phyloP scores from a whole-genome alignment of 192 early-diverging fungal species.

The Linnemannia zychae region DNA sequence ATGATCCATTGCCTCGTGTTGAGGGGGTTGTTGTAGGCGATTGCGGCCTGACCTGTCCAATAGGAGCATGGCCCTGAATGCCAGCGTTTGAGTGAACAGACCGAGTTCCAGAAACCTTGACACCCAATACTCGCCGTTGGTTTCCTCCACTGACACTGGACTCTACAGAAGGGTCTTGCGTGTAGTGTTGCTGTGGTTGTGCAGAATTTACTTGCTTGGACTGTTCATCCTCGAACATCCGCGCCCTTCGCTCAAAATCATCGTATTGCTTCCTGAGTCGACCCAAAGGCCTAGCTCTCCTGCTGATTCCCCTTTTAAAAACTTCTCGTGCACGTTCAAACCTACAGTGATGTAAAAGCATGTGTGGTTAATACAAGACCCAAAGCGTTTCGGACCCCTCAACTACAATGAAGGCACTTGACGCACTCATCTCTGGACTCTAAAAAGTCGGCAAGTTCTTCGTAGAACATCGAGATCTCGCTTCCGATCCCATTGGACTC shows the following conservation, averaged over 20 bases:
- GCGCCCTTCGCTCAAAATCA: slow-evolving; percentile 66
- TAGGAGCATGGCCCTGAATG: not conserved
- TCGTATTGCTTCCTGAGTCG: slow-evolving; percentile 69
- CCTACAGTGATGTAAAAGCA: slow-evolving; percentile 28
- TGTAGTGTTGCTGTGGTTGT: not conserved
- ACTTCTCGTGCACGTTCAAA: slow-evolving; percentile 74
- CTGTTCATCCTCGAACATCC: slow-evolving; percentile 11
- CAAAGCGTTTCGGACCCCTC: slow-evolving; percentile 8
- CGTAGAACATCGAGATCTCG: slow-evolving; percentile 76
- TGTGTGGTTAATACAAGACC: not conserved
- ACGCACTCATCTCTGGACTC: slow-evolving; percentile 62
- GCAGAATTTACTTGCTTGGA: not conserved
- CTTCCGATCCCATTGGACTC: slow-evolving; percentile 78
- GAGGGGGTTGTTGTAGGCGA: not conserved
- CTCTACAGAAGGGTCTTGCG: not conserved
- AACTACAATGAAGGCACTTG: not conserved
- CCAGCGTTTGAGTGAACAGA: slow-evolving; percentile 34
- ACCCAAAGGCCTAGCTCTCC: slow-evolving; percentile 78
- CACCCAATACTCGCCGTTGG: slow-evolving; percentile 29
- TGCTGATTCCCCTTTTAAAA: slow-evolving; percentile 73
- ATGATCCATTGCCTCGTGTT: not conserved
- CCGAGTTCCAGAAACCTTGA: slow-evolving; percentile 19
- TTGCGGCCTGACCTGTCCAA: slow-evolving; percentile 4
- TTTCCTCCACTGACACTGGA: not conserved
- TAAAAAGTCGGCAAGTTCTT: slow-evolving; percentile 77